These are phyloP conservation scores for Cryphonectria radicalis DNA, from an alignment of 2,329 filamentous ascomycete genomes.

Conservation along the genomic window DNA sequence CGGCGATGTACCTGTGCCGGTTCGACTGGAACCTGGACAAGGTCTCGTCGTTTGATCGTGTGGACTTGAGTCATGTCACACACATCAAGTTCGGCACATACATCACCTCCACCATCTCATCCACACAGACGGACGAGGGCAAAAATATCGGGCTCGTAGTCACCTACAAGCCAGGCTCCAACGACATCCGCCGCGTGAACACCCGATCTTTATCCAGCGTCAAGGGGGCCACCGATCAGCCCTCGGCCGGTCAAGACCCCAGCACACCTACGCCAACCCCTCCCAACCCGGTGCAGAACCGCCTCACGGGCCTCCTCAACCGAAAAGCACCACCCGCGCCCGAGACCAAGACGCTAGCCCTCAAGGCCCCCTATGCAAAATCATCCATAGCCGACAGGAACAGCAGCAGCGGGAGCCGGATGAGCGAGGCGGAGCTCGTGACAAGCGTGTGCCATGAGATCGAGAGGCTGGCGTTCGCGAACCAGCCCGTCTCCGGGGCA, in stretches of 20 bases:
- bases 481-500: constrained; percentile 45
- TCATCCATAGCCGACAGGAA: constrained; percentile 57
- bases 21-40: constrained; percentile 97
- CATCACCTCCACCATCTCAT: constrained; percentile 83
- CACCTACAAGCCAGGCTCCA: constrained; percentile 72
- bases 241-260: constrained; percentile 13
- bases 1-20: constrained; percentile 83
- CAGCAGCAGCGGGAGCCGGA: constrained; percentile 47
- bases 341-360: constrained; percentile 50
- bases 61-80: constrained; percentile 74
- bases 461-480: constrained; percentile 64
- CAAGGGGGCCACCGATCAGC: constrained; percentile 20
- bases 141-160: constrained; percentile 86
- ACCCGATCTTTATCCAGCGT: constrained; percentile 75
- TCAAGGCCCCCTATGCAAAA: constrained; percentile 59
- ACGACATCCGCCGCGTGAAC: constrained; percentile 78
- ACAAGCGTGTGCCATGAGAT: constrained; percentile 76
- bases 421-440: constrained; percentile 61
- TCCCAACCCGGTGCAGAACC: constrained; percentile 33
- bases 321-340: constrained; percentile 39
- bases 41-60: constrained; percentile 86
- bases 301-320: constrained; percentile 49
- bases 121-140: constrained; percentile 74
- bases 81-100: constrained; percentile 82
- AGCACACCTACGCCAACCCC: not conserved